Conservation (phyloP, 495 filamentous ascomycete species). For the Oidiodendron maius region DNA sequence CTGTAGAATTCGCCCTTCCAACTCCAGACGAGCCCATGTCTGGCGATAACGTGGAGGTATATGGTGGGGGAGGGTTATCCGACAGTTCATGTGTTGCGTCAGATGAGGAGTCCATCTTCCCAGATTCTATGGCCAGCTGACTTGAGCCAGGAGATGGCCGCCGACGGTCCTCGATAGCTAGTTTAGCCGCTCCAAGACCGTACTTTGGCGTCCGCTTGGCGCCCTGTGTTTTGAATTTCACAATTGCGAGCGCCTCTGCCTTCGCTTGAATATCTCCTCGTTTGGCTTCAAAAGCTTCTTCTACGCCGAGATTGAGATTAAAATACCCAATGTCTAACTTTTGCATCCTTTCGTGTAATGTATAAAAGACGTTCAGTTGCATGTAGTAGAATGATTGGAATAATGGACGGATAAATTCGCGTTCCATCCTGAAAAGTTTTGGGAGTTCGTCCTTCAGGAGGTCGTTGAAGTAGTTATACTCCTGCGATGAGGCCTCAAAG, state of each 20-base stretch:
- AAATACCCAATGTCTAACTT: constrained; percentile 96
- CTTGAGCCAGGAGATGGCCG: constrained; percentile 5
- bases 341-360: constrained; percentile 96
- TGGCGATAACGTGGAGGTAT: constrained; percentile 35
- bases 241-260: constrained; percentile 74
- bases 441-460: constrained; percentile 93
- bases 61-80: constrained; percentile 67
- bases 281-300: constrained; percentile 84
- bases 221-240: constrained; percentile 83
- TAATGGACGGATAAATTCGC: constrained; percentile 92
- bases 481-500: constrained; percentile 85
- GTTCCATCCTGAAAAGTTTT: constrained; percentile 84
- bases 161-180: constrained; percentile 27
- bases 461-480: constrained; percentile 96
- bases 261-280: constrained; percentile 79
- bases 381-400: constrained; percentile 99
- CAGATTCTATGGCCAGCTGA: background rate
- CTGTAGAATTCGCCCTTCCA: constrained; percentile 49
- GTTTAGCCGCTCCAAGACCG: constrained; percentile 16
- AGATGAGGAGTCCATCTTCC: background rate
- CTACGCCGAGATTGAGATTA: constrained; percentile 81
- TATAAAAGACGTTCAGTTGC: constrained; percentile 99
- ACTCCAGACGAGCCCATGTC: constrained; percentile 25
- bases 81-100: constrained; percentile 30
- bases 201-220: constrained; percentile 35